A percentile compares a stretch with the other conserved stretches of the same genome.
Evolutionary conservation across 2,329 filamentous ascomycete genomes (phyloP).

Genomic region (Stachybotrys chlorohalonatus): DNA sequence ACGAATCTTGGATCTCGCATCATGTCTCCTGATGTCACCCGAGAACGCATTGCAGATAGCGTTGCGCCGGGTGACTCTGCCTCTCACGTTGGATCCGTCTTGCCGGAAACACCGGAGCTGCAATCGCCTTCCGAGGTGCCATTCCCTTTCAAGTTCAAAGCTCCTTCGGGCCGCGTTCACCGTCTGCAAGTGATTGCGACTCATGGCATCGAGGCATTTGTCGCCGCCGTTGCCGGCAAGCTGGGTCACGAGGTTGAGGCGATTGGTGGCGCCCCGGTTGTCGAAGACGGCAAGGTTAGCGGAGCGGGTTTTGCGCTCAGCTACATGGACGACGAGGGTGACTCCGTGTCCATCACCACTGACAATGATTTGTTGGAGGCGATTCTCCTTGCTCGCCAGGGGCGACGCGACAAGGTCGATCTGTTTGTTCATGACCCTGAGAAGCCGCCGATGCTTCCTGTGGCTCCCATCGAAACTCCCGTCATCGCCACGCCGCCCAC

Average conservation of each 20-base stretch:
- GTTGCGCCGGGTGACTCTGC: slow-evolving; percentile 91
- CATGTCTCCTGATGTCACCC: slow-evolving; percentile 69
- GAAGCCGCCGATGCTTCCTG: slow-evolving; percentile 67
- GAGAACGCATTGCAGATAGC: slow-evolving; percentile 68
- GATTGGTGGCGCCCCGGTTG: slow-evolving; percentile 70
- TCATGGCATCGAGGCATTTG: slow-evolving; percentile 71
- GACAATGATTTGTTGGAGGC: slow-evolving; percentile 90
- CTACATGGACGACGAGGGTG: slow-evolving; percentile 94
- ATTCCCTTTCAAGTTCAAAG: slow-evolving; percentile 99
- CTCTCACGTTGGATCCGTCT: slow-evolving; percentile 73
- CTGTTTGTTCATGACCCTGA: slow-evolving; percentile 92
- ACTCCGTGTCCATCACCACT: slow-evolving; percentile 93
- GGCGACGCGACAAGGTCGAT: slow-evolving; percentile 84
- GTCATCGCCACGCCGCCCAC: slow-evolving; percentile 35
- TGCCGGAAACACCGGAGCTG: slow-evolving; percentile 37
- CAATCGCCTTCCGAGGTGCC: slow-evolving; percentile 61
- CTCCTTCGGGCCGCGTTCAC: slow-evolving; percentile 88
- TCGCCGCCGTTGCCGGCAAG: slow-evolving; percentile 71
- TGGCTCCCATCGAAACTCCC: slow-evolving; percentile 37
- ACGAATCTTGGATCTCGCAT: slow-evolving; percentile 59
- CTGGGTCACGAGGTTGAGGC: slow-evolving; percentile 74
- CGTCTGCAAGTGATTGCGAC: slow-evolving; percentile 76
- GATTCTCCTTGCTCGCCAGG: slow-evolving; percentile 70
- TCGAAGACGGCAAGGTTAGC: slow-evolving; percentile 71
- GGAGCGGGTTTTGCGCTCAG: slow-evolving; percentile 80